Evolutionary conservation across 75 land plant species (phyloP).

Genomic region (Cryptomeria japonica): DNA sequence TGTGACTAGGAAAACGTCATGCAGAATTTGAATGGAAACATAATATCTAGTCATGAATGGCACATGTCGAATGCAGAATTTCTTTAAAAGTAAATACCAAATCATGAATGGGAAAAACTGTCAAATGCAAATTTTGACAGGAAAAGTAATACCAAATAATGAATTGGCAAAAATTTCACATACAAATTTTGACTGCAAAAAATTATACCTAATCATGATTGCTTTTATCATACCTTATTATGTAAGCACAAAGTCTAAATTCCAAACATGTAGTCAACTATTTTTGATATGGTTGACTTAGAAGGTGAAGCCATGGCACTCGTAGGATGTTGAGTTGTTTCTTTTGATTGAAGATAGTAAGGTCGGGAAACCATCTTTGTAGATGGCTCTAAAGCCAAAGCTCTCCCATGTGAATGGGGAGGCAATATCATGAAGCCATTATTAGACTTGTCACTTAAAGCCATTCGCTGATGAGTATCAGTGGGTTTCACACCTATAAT

Average conservation of each 20-base stretch:
- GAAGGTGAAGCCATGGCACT: slow-evolving; percentile 82
- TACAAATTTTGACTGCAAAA: neutral
- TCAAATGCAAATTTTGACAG: too few species aligned
- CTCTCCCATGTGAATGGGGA: slow-evolving; percentile 35
- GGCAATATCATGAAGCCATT: slow-evolving; percentile 64
- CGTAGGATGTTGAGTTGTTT: slow-evolving; percentile 29
- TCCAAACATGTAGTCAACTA: slow-evolving; percentile 91
- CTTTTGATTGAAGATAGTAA: slow-evolving; percentile 56
- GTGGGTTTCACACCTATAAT: slow-evolving; percentile 89
- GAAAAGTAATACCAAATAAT: too few species aligned
- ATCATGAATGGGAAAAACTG: too few species aligned
- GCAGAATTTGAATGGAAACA: neutral
- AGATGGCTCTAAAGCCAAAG: slow-evolving; percentile 18
- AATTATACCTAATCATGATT: neutral
- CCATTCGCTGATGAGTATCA: slow-evolving; percentile 78
- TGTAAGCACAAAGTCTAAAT: slow-evolving; percentile 20
- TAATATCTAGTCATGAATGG: too few species aligned
- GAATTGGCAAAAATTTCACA: neutral
- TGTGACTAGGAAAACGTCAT: too few species aligned
- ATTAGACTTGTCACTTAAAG: slow-evolving; percentile 53
- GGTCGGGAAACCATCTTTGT: slow-evolving; percentile 47
- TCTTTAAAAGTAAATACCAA: too few species aligned
- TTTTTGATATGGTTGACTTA: slow-evolving; percentile 77
- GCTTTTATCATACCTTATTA: neutral
- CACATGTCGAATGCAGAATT: too few species aligned